Base-by-base conservation (phyloP, 805 yeast genomes). In the Candida taoyuanica region DNA sequence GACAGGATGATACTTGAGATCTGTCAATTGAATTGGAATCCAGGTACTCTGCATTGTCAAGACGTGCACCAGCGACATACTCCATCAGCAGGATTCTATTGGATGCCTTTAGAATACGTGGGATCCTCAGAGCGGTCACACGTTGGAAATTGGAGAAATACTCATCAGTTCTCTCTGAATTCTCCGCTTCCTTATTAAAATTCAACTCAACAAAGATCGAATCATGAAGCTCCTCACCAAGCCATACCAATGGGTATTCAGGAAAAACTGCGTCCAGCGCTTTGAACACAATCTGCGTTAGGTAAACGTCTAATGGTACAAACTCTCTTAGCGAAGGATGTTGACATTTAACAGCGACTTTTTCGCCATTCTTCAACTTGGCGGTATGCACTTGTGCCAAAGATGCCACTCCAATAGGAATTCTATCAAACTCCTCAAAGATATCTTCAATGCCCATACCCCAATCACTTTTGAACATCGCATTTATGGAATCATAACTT, bases 311-410 rank as follows among this genome's bases (percentile, higher is more conserved):
- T 17, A 93, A 61, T 0, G 98, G 98, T 8, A 93, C 95, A 63
- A 85, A 93, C 50, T 83, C 85, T 33, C 77, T 73, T 37, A 93
- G 65, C 3, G 86, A 73, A 0, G 98, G 98, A 59, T 89, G 98
- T 60, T 93, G 98, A 29, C 91, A 74, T 55, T 93, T 93, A 17
- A 93, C 95, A 1, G 98, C 98, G 3, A 91, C 98, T 52, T 70
- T 75, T 43, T 79, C 72, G 2, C 84, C 85, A 14, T 33, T 31
- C 40, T 65, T 71, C 37, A 89, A 56, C 2, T 60, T 71, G 0
- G 94, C 99, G 17, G 68, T 64, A 62, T 93, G 98, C 5, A 93
- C 99, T 56, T 93, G 99, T 0, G 98, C 98, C 47, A 93, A 68
- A 1, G 96, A 86, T 0, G 98, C 98, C 5, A 86, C 94, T 2